A percentile compares a stretch with the other conserved stretches of the same genome.
These are phyloP conservation scores for Henckelia pumila DNA, from an alignment of 257 asterid species.

Conservation along the genomic window DNA sequence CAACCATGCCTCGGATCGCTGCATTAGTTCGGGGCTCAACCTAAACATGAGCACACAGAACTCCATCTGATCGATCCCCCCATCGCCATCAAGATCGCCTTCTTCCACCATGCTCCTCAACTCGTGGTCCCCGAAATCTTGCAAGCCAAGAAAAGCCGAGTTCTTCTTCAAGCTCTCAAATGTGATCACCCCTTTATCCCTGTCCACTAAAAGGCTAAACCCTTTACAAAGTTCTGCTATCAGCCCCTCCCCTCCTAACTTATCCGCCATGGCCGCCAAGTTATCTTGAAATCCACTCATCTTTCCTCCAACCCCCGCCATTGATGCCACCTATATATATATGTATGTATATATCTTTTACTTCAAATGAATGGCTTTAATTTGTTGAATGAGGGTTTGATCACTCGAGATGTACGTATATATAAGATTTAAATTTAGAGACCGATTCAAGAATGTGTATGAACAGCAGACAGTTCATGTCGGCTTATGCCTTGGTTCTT, in stretches of 20 bases:
- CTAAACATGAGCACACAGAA: conserved; percentile 86
- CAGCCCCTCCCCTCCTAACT: conserved; percentile 75
- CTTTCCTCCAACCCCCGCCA: conserved; percentile 32
- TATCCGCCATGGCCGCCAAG: conserved; percentile 72
- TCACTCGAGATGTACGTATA: conserved; percentile 26
- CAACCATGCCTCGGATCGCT: conserved; percentile 50
- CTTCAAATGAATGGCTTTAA: not conserved
- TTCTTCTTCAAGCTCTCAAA: conserved; percentile 73
- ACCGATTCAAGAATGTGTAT: conserved; percentile 24
- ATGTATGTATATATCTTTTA: not conserved
- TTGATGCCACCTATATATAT: not conserved
- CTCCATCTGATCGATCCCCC: conserved; percentile 71
- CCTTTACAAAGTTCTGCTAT: conserved; percentile 76
- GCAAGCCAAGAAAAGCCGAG: conserved; percentile 61
- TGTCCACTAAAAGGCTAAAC: conserved; percentile 61
- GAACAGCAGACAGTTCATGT: conserved; percentile 39
- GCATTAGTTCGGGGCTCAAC: conserved; percentile 77
- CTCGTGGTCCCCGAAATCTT: conserved; percentile 66
- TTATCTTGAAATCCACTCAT: conserved; percentile 53
- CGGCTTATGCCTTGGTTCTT: conserved; percentile 44
- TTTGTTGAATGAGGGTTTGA: not conserved
- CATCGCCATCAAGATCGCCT: conserved; percentile 71
- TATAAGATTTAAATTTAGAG: not conserved
- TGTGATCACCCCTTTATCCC: conserved; percentile 58
- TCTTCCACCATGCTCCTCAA: conserved; percentile 58